Evolutionary conservation across 2,329 filamentous ascomycete genomes (phyloP), one percentile per base, ranked within the genome.

Genomic region (Blastomyces silverae): DNA sequence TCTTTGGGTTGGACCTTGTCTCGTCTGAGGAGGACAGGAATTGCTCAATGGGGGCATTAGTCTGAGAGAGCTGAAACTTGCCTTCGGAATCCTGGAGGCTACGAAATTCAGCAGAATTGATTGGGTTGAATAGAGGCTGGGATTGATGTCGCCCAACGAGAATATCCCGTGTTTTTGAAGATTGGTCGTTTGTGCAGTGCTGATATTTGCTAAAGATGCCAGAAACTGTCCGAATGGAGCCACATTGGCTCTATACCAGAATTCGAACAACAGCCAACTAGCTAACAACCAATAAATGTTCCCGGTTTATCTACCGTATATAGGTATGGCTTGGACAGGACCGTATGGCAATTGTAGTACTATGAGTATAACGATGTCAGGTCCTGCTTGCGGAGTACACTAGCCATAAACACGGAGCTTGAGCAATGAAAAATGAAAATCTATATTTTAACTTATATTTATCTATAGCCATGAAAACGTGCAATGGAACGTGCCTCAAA

Each of bases 41-140:
- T 59, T 46, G 39, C 39, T 46, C 25, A 37, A 60, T 60, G 39
- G 37, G 57, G 31, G 20, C 25, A 60, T 44, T 60, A 60, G 39
- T 20, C 4, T 46, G 39, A 20, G 57, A 46, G 22, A 44, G 37
- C 42, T 46, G 11, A 60, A 39, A 44, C 22, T 2, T 44, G 13
- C 22, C 20, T 60, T 25, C 20, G 39, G 34, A 46, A 8, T 46
- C n/a, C 8, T 56, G 10, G 1, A 34, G 53, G 37, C 3, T n/a
- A 20, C 31, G 10, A 22, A 39, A 57, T 57, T 31, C 22, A 15
- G 15, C 15, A 37, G 25, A 53, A 53, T 53, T 31, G 50, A 57
- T 37, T 34, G 17, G 53, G 2, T 37, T 34, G 20, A 10, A 39
- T 22, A 20, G 25, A 44, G 42, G 2, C 25, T 22, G 0, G 2